A percentile compares a stretch with the other conserved stretches of the same genome.
Evolutionary conservation across 202 grass and related monocot genomes (phyloP).

Genomic region (Panicum hallii): DNA sequence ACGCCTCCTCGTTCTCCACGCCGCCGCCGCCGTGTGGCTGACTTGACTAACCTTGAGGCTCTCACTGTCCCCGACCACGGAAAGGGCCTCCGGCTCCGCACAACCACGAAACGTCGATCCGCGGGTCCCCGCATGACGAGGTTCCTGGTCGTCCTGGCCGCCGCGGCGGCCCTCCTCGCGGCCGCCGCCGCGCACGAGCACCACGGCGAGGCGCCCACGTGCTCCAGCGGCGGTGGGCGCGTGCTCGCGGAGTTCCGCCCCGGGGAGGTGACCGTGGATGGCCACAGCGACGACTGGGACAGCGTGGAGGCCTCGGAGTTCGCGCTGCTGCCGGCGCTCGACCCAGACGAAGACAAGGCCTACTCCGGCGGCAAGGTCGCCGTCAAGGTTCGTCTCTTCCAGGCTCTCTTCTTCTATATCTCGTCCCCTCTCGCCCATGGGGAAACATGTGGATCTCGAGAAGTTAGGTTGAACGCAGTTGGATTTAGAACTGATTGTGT

Average conservation of each 20-base stretch:
- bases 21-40: conserved; percentile 27
- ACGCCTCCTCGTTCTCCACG: conserved; percentile 23
- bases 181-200: conserved; percentile 64
- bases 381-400: conserved; percentile 63
- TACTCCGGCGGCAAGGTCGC: conserved; percentile 76
- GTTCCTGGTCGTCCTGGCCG: conserved; percentile 18
- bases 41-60: neutral
- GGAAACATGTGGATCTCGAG: conserved; percentile 18
- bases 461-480: conserved; percentile 11
- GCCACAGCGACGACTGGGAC: conserved; percentile 76
- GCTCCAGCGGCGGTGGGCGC: conserved; percentile 55
- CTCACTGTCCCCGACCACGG: neutral
- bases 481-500: neutral
- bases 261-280: conserved; percentile 82
- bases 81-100: neutral
- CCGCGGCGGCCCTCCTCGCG: conserved; percentile 18
- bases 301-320: conserved; percentile 80
- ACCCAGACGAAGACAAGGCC: conserved; percentile 85
- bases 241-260: conserved; percentile 83
- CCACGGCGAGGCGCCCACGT: conserved; percentile 72
- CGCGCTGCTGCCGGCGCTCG: conserved; percentile 80
- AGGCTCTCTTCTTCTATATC: neutral
- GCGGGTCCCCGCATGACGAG: conserved; percentile 19
- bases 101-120: conserved; percentile 22
- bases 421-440: neutral